Evolutionary conservation across 805 yeast genomes (phyloP), one percentile per base, ranked within the genome.

Genomic region (Maudiozyma saulgeensis): DNA sequence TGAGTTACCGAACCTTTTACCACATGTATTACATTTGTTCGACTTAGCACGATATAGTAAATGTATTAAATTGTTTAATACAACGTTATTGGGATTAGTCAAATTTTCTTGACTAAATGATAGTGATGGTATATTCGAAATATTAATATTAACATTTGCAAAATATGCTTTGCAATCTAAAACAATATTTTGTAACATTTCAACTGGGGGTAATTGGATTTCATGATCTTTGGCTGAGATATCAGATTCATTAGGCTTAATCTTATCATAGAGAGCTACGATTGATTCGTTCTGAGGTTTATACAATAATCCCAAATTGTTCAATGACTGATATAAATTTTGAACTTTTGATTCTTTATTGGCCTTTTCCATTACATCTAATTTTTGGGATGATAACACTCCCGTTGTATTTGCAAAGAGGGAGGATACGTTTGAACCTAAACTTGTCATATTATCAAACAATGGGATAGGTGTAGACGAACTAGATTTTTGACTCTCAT

Each of bases 1-100:
- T 35, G 81, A 78, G 47, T 77, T 76, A 3, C 79, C 73, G 63
- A 88, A 93, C 54, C 99, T 70, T 63, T 87, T 87, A 23, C 97
- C 95, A 69, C 99, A 93, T 18, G 82, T 81, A 15, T 86, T 78
- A 70, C 99, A 93, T 66, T 88, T 91, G 53, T 84, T 78, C 3
- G 93, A 80, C 57, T 82, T 78, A 41, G 56, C 60, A 49, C 66
- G 58, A 52, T 61, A 65, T 44, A 62, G 49, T 25, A 59, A 50
- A 48, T 65, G 61, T 34, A 64, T 57, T 15, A 64, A 59, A 38
- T 52, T 67, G 34, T 67, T 66, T 41, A 56, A 40, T 42, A 59
- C 58, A 48, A 63, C 50, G 26, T 58, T 57, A 42, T 63, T 62
- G 26, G 64, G 58, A 16, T 53, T 52, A 12, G 54, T 42, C 11